Percentiles rank a stretch among this genome's conserved stretches.
These are phyloP conservation scores for Haematococcus lacustris DNA, from an alignment of 139 green algal genomes.

Conservation along the genomic window DNA sequence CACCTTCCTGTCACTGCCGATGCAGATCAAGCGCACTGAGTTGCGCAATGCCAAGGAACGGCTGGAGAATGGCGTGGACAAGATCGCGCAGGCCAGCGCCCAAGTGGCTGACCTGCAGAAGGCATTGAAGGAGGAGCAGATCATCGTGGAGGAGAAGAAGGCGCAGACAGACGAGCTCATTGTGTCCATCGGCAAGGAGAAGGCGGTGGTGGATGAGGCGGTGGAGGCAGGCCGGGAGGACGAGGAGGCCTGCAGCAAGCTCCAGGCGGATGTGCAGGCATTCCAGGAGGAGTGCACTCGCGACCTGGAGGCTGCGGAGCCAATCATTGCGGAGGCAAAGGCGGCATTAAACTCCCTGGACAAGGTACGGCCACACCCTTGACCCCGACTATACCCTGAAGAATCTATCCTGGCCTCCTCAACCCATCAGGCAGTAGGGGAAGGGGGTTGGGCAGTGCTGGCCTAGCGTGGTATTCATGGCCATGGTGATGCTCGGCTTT, in stretches of 20 bases:
- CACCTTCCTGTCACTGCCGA: too few species aligned
- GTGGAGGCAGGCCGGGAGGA: conserved; percentile 52
- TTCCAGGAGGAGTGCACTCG: conserved; percentile 78
- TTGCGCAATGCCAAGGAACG: conserved; percentile 59
- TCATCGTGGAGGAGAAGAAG: conserved; percentile 89
- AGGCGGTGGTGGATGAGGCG: conserved; percentile 79
- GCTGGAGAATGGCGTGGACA: conserved; percentile 75
- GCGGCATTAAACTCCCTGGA: conserved; percentile 84
- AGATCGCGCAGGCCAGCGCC: conserved; percentile 69
- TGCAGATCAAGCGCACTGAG: conserved; percentile 29
- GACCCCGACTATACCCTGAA: too few species aligned
- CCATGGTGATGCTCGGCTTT: too few species aligned
- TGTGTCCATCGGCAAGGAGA: conserved; percentile 80
- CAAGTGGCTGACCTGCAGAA: conserved; percentile 82
- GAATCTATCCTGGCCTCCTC: too few species aligned
- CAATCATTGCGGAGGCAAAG: conserved; percentile 77
- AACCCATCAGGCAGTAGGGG: too few species aligned
- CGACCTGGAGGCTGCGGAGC: conserved; percentile 71
- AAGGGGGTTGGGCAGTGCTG: too few species aligned
- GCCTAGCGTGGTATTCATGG: too few species aligned
- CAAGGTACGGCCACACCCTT: conserved; percentile 62
- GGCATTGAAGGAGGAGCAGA: conserved; percentile 71
- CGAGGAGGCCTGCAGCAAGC: conserved; percentile 47
- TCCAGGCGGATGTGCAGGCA: conserved; percentile 55
- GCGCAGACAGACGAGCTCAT: conserved; percentile 81